Percentiles rank a stretch among this genome's conserved stretches.
Conservation (phyloP, 345 rosid genomes). For the Gossypium turneri region DNA sequence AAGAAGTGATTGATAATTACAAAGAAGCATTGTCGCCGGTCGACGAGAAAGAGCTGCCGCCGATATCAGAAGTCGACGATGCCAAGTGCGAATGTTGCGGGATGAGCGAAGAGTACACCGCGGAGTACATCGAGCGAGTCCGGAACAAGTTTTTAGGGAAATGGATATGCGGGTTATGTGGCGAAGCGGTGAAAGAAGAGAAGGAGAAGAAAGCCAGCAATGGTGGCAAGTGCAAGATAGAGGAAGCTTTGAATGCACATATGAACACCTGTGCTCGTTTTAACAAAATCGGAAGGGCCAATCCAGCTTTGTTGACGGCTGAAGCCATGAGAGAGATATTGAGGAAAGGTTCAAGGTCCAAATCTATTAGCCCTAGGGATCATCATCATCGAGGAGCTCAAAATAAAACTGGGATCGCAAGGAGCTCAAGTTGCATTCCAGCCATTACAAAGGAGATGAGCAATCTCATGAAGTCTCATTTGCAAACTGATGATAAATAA, state of each 20-base stretch:
- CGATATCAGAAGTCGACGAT: conserved; percentile 71
- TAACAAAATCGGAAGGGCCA: conserved; percentile 73
- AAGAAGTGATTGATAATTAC: conserved; percentile 31
- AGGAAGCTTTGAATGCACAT: conserved; percentile 66
- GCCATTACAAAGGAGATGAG: conserved; percentile 63
- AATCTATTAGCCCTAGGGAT: conserved; percentile 24
- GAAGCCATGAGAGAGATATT: conserved; percentile 84
- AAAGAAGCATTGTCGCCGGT: background rate
- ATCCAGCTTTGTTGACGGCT: conserved; percentile 73
- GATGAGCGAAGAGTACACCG: conserved; percentile 84
- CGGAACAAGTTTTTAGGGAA: conserved; percentile 64
- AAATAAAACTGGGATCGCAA: conserved; percentile 44
- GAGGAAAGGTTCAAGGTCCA: conserved; percentile 45
- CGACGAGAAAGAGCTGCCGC: conserved; percentile 24
- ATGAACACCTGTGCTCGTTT: conserved; percentile 76
- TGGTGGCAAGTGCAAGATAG: conserved; percentile 37
- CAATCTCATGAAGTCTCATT: conserved; percentile 10
- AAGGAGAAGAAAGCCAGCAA: conserved; percentile 40
- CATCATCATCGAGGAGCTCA: conserved; percentile 21
- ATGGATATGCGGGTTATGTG: conserved; percentile 84
- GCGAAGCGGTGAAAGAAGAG: conserved; percentile 89
- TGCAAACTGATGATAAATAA: background rate
- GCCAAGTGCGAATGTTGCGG: conserved; percentile 93
- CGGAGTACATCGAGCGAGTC: conserved; percentile 65
- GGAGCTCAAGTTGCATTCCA: conserved; percentile 87